These are phyloP conservation scores for Grosmannia clavigera DNA, from an alignment of 2,329 filamentous ascomycete genomes.

Conservation along the genomic window DNA sequence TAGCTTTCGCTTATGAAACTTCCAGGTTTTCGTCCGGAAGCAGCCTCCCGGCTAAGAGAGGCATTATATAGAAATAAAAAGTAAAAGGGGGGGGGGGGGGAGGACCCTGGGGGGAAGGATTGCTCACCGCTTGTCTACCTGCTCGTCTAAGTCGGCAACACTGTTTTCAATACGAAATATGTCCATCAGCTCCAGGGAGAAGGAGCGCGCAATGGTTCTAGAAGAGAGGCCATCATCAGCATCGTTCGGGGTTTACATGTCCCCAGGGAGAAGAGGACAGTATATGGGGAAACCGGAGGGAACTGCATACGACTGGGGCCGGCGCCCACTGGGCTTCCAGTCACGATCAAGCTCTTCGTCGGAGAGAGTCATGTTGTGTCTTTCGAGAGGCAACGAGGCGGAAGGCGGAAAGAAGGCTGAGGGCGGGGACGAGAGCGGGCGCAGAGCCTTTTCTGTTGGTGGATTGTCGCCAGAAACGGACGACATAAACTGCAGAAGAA, in stretches of 20 bases:
- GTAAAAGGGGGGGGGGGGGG: neutral
- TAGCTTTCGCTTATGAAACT: neutral
- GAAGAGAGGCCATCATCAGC: neutral
- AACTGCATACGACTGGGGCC: conserved; percentile 68
- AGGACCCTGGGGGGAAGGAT: neutral
- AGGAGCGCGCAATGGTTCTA: conserved; percentile 79
- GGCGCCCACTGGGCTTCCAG: conserved; percentile 66
- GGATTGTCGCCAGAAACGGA: neutral
- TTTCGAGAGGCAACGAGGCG: neutral
- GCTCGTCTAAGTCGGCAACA: conserved; percentile 58
- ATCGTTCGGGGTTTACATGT: neutral
- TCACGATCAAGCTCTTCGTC: conserved; percentile 63
- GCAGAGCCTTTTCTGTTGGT: neutral
- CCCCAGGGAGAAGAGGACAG: neutral
- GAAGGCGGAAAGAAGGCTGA: neutral
- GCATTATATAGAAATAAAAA: neutral
- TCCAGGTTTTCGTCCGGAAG: too few relatives aligned
- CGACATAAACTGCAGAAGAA: neutral
- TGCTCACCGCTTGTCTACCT: conserved; percentile 66
- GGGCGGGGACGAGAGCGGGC: neutral
- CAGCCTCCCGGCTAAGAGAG: neutral
- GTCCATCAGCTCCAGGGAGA: conserved; percentile 75
- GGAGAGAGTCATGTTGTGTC: conserved; percentile 21
- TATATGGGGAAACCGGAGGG: neutral
- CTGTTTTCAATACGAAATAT: conserved; percentile 81